Evolutionary conservation across 1,139 yeast genomes (phyloP).

Genomic region (Candida sojae): DNA sequence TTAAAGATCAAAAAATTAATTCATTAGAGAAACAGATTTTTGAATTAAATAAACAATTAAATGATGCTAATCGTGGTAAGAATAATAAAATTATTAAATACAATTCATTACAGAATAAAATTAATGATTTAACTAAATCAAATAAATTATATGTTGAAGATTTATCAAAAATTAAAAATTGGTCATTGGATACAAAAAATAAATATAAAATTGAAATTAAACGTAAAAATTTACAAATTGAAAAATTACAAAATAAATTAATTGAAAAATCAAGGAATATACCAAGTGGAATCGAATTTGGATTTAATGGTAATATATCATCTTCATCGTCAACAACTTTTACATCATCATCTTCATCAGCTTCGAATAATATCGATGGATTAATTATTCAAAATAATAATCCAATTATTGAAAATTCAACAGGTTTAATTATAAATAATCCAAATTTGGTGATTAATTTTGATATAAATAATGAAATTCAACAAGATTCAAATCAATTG

Average conservation of each 20-base stretch:
- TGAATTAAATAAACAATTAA: slow-evolving; percentile 22
- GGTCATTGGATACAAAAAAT: slow-evolving; percentile 33
- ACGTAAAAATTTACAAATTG: slow-evolving; percentile 36
- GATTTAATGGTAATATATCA: slow-evolving; percentile 10
- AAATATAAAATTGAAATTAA: slow-evolving; percentile 46
- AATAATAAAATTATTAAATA: slow-evolving; percentile 20
- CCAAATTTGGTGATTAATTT: slow-evolving; percentile 9
- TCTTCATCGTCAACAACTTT: too few species aligned
- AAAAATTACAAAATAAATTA: slow-evolving; percentile 40
- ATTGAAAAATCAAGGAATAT: slow-evolving; percentile 33
- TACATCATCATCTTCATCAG: too few species aligned
- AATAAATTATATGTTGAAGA: slow-evolving; percentile 35
- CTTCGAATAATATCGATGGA: slow-evolving; percentile 8
- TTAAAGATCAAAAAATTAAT: slow-evolving; percentile 32
- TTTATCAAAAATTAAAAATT: slow-evolving; percentile 27
- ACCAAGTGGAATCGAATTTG: slow-evolving; percentile 34
- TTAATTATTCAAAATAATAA: slow-evolving; percentile 31
- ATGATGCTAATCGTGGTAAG: slow-evolving; percentile 18
- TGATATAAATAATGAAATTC: slow-evolving; percentile 29
- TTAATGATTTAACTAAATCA: slow-evolving; percentile 21
- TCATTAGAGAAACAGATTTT: slow-evolving; percentile 26
- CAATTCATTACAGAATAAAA: slow-evolving; percentile 20
- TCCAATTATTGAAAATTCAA: slow-evolving; percentile 33
- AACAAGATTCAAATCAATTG: slow-evolving; percentile 40
- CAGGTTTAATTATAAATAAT: slow-evolving; percentile 12